A percentile compares a stretch with the other conserved stretches of the same genome.
These are phyloP conservation scores for Nigrograna mackinnonii DNA, from an alignment of 2,329 filamentous ascomycete species.

Conservation along the genomic window DNA sequence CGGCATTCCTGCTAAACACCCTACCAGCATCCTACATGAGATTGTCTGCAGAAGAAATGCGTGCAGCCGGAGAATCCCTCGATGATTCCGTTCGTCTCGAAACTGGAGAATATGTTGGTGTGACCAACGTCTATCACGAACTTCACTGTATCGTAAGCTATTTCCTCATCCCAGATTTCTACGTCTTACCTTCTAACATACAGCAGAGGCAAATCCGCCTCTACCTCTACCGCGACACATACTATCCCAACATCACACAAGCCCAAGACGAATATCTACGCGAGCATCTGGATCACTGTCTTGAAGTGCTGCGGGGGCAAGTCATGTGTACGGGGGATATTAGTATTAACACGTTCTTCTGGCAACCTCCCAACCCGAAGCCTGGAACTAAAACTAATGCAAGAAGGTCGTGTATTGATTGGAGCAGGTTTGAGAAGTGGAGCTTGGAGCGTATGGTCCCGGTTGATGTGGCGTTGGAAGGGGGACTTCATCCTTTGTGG, in stretches of 20 bases:
- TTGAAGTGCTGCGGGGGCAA: slow-evolving; percentile 7
- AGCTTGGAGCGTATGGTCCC: not conserved
- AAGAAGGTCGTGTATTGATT: slow-evolving; percentile 11
- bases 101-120: slow-evolving; percentile 5
- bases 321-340: slow-evolving; percentile 9
- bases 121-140: slow-evolving; percentile 10
- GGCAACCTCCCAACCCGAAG: slow-evolving; percentile 1
- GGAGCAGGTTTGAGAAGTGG: slow-evolving; percentile 6
- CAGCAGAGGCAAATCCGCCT: not conserved
- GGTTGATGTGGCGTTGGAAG: no score
- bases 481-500: no score
- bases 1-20: not conserved
- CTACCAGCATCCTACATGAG: not conserved
- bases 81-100: slow-evolving; percentile 3
- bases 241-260: not conserved
- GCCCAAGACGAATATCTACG: not conserved
- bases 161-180: no score
- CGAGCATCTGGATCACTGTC: slow-evolving; percentile 7
- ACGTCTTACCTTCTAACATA: not conserved
- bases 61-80: not conserved
- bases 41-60: not conserved
- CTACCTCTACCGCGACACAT: not conserved
- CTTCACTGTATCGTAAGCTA: slow-evolving; percentile 8
- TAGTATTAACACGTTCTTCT: slow-evolving; percentile 10
- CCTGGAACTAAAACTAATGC: slow-evolving; percentile 3